Conservation (phyloP, 345 rosid species). For the Brassica nigra region DNA sequence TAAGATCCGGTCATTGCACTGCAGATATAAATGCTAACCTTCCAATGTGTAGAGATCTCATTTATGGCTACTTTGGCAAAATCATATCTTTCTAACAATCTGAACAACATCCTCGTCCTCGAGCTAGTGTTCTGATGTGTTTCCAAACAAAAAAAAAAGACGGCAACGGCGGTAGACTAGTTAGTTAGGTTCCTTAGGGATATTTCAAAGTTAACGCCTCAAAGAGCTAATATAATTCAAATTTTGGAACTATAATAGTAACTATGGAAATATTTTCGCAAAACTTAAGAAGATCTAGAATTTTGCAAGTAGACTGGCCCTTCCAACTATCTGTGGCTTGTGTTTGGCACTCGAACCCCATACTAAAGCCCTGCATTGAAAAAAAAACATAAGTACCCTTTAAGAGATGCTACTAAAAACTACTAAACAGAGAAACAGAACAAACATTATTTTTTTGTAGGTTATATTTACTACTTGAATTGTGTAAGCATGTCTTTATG, state of each 20-base stretch:
- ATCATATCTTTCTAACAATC: constrained; percentile 84
- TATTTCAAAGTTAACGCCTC: neutral
- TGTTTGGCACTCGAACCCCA: constrained; percentile 99
- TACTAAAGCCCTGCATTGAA: constrained; percentile 68
- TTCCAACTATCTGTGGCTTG: constrained; percentile 99
- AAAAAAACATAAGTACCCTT: neutral
- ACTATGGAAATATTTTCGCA: neutral
- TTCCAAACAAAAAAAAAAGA: neutral
- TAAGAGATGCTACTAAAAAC: neutral
- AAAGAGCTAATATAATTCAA: too few species aligned
- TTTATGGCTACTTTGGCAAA: too few species aligned
- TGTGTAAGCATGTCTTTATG: too few species aligned
- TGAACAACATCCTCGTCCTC: constrained; percentile 99
- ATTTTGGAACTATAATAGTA: too few species aligned
- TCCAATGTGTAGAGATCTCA: too few species aligned
- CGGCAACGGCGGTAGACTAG: neutral
- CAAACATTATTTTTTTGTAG: too few species aligned
- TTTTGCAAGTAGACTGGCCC: constrained; percentile 49
- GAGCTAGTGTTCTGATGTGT: constrained; percentile 79
- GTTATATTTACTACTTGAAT: constrained; percentile 50
- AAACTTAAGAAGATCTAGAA: neutral
- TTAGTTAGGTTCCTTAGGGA: neutral
- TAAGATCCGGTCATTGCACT: too few species aligned
- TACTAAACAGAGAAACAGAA: neutral
- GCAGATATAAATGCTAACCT: too few species aligned